Evolutionary conservation across 257 asterid genomes (phyloP).

Genomic region (Mentha longifolia): DNA sequence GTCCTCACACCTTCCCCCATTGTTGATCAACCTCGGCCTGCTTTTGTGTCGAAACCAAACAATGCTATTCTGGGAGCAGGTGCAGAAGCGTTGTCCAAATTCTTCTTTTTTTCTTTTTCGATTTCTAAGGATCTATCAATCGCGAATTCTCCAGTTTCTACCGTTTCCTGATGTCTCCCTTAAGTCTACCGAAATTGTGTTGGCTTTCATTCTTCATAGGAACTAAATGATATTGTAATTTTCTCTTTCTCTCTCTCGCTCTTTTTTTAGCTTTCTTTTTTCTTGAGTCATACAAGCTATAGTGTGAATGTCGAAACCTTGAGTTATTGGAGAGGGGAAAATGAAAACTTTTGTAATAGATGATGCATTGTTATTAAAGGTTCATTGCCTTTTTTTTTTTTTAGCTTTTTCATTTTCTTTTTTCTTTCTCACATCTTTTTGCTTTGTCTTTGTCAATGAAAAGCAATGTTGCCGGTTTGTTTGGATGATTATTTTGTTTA

Average conservation of each 20-base stretch:
- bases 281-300: conserved; percentile 51
- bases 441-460: conserved; percentile 54
- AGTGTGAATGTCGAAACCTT: conserved; percentile 64
- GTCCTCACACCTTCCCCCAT: conserved; percentile 42
- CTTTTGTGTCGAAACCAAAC: conserved; percentile 50
- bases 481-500: conserved; percentile 33
- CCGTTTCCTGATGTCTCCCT: conserved; percentile 34
- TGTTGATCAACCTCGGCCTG: conserved; percentile 95
- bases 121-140: neutral
- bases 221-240: conserved; percentile 46
- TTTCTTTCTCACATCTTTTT: conserved; percentile 20
- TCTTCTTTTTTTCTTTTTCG: neutral
- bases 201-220: conserved; percentile 49
- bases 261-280: conserved; percentile 19
- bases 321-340: conserved; percentile 45
- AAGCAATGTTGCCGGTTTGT: conserved; percentile 45
- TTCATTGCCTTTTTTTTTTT: conserved; percentile 34
- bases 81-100: conserved; percentile 85
- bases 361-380: conserved; percentile 48
- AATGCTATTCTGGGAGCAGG: conserved; percentile 54
- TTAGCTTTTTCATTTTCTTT: neutral
- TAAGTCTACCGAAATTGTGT: conserved; percentile 46
- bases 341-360: conserved; percentile 52
- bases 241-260: conserved; percentile 12
- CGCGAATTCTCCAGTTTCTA: conserved; percentile 19